Evolutionary conservation across 805 yeast genomes (phyloP).

Genomic region (Kregervanrija fluxuum): DNA sequence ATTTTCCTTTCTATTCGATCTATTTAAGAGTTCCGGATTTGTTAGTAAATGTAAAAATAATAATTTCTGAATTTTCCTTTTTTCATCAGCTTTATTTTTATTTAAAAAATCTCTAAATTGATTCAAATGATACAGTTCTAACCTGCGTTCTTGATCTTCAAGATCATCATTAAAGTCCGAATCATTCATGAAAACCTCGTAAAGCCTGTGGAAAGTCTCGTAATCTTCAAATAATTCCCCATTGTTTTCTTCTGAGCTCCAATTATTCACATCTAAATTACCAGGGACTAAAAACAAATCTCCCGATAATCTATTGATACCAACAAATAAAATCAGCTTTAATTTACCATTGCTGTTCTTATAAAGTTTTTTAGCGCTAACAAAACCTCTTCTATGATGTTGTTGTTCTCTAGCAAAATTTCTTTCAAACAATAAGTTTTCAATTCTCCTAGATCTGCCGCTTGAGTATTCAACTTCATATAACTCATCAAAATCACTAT

Average conservation of each 20-base stretch:
- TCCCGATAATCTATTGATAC: slow-evolving; percentile 28
- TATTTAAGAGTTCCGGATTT: slow-evolving; percentile 17
- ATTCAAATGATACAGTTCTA: slow-evolving; percentile 1
- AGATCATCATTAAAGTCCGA: background rate
- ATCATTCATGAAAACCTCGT: slow-evolving; percentile 11
- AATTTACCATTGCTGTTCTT: slow-evolving; percentile 15
- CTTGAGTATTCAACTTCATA: slow-evolving; percentile 22
- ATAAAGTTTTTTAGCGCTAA: slow-evolving; percentile 22
- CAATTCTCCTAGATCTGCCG: slow-evolving; percentile 25
- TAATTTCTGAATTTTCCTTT: slow-evolving; percentile 18
- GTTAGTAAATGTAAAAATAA: slow-evolving; percentile 21
- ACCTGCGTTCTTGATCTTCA: slow-evolving; percentile 1
- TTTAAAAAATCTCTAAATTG: slow-evolving; percentile 11
- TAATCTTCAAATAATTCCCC: slow-evolving; percentile 27
- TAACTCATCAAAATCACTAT: slow-evolving; percentile 16
- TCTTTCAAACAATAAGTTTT: slow-evolving; percentile 22
- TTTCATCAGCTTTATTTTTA: slow-evolving; percentile 8
- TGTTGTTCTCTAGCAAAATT: slow-evolving; percentile 20
- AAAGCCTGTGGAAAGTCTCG: slow-evolving; percentile 19
- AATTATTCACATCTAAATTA: slow-evolving; percentile 26
- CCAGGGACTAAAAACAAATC: slow-evolving; percentile 27
- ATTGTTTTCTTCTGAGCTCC: slow-evolving; percentile 29
- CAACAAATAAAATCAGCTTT: slow-evolving; percentile 20
- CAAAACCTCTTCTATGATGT: slow-evolving; percentile 19
- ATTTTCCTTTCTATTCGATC: background rate